Evolutionary conservation across 1,284 basidiomycete genomes (phyloP).

Genomic region (Ustilago crameri): DNA sequence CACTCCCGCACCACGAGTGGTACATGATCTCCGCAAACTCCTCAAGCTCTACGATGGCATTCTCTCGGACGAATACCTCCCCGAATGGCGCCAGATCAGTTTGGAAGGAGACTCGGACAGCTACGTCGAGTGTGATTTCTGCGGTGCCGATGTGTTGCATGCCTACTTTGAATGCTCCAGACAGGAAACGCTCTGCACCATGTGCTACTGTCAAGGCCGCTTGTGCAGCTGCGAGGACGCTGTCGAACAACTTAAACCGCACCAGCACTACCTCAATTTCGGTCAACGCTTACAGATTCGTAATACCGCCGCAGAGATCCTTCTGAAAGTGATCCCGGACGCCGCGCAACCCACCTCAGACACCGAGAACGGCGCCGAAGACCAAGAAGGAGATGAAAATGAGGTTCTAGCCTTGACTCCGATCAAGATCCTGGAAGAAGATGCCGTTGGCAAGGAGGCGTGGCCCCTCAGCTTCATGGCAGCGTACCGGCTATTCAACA

Average conservation of each 20-base stretch:
- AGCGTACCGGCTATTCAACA: constrained; percentile 34
- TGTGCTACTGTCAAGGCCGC: constrained; percentile 45
- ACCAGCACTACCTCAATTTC: constrained; percentile 36
- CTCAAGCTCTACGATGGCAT: constrained; percentile 40
- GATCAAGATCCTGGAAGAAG: constrained; percentile 17
- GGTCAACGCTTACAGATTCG: constrained; percentile 35
- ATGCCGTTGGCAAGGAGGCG: constrained; percentile 11
- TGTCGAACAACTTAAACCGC: constrained; percentile 18
- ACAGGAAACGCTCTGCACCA: constrained; percentile 36
- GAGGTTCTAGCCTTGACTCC: constrained; percentile 1
- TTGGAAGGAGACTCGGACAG: constrained; percentile 21
- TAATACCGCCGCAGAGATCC: constrained; percentile 19
- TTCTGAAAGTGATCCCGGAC: constrained; percentile 12
- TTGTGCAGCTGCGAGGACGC: constrained; percentile 34
- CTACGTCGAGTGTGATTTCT: constrained; percentile 53
- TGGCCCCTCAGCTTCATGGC: constrained; percentile 46
- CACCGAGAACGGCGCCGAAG: constrained; percentile 11
- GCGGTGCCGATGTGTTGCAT: constrained; percentile 39
- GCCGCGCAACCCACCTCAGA: background rate
- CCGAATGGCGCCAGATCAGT: constrained; percentile 31
- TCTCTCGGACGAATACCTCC: constrained; percentile 29
- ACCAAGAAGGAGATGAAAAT: constrained; percentile 11
- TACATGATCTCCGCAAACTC: constrained; percentile 25
- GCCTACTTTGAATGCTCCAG: constrained; percentile 41
- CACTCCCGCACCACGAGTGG: background rate